Evolutionary conservation across 2,329 filamentous ascomycete genomes (phyloP).

Genomic region (Stagonosporopsis chrysanthemi): DNA sequence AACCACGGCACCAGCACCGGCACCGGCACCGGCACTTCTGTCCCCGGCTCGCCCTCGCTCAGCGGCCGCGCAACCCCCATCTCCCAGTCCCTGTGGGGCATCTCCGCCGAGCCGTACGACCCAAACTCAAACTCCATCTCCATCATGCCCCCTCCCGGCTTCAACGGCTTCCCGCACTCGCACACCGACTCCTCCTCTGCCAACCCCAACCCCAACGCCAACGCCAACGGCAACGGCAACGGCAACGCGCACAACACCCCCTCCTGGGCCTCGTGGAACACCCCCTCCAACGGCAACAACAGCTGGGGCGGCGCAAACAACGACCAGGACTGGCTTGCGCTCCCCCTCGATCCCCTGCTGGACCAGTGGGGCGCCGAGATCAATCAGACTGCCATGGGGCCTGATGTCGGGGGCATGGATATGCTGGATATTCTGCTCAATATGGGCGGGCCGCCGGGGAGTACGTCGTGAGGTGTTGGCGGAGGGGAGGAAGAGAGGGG

Average conservation of each 20-base stretch:
- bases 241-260: no score
- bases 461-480: constrained; percentile 15
- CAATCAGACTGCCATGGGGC: constrained; percentile 63
- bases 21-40: constrained; percentile 22
- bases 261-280: constrained; percentile 28
- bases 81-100: constrained; percentile 51
- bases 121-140: constrained; percentile 52
- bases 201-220: constrained; percentile 9
- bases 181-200: constrained; percentile 18
- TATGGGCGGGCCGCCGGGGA: constrained; percentile 45
- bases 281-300: constrained; percentile 3
- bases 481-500: no score
- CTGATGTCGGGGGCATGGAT: constrained; percentile 68
- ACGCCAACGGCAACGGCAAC: no score
- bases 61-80: constrained; percentile 46
- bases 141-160: constrained; percentile 52
- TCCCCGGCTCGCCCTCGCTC: constrained; percentile 38
- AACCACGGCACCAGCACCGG: constrained; percentile 23
- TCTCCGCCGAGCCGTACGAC: constrained; percentile 55
- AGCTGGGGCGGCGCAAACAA: constrained; percentile 30
- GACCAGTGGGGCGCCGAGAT: constrained; percentile 66
- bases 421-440: constrained; percentile 58
- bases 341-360: constrained; percentile 68
- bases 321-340: constrained; percentile 65
- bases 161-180: constrained; percentile 10